A percentile compares a stretch with the other conserved stretches of the same genome.
Conservation (phyloP, 768 basidiomycete genomes). For the Boletus insuetus region DNA sequence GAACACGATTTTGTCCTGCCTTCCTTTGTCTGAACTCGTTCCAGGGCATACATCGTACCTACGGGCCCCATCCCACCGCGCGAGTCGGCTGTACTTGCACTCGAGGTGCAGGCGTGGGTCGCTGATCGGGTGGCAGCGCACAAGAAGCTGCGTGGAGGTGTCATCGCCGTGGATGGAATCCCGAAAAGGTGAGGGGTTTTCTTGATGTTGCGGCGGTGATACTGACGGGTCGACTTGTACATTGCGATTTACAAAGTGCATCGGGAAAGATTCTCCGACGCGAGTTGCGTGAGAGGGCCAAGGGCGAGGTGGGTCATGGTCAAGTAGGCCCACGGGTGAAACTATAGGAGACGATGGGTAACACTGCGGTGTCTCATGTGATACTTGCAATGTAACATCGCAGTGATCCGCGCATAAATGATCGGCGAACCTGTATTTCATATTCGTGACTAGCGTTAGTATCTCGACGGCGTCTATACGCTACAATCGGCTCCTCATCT, state of each 20-base stretch:
- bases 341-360: background rate
- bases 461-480: too few relatives aligned
- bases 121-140: conserved; percentile 66
- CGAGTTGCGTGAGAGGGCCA: conserved; percentile 67
- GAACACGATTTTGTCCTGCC: background rate
- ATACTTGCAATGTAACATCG: too few relatives aligned
- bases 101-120: conserved; percentile 64
- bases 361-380: too few relatives aligned
- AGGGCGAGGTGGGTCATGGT: conserved; percentile 44
- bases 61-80: conserved; percentile 18
- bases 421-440: too few relatives aligned
- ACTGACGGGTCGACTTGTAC: background rate
- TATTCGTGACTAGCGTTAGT: too few relatives aligned
- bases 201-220: background rate
- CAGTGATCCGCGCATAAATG: too few relatives aligned
- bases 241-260: conserved; percentile 44
- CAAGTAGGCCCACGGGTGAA: conserved; percentile 18
- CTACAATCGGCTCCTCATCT: conserved; percentile 34
- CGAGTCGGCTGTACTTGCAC: conserved; percentile 35
- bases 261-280: conserved; percentile 86
- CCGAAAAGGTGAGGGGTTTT: conserved; percentile 27
- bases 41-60: conserved; percentile 58
- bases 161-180: conserved; percentile 52
- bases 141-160: conserved; percentile 75
- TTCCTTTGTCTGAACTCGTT: background rate